These are phyloP conservation scores for Monilinia laxa DNA, from an alignment of 2,329 filamentous ascomycete genomes.

Conservation along the genomic window DNA sequence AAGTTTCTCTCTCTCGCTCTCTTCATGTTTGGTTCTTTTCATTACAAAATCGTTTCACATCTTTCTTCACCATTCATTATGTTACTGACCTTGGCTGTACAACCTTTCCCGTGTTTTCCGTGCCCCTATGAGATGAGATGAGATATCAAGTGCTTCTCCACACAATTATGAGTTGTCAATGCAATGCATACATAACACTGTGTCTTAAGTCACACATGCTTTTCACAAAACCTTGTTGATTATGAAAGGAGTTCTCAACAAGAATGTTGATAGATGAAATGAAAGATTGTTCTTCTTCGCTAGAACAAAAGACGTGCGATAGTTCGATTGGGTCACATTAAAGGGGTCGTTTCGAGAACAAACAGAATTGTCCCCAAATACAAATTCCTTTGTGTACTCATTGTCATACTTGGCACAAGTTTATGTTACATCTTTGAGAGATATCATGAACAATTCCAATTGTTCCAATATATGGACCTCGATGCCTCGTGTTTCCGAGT, in stretches of 20 bases:
- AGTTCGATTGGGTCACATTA: background rate
- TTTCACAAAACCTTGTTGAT: background rate
- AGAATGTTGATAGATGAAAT: background rate
- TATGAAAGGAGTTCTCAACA: background rate
- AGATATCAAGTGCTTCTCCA: constrained; percentile 19
- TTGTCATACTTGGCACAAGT: background rate
- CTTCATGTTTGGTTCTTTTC: background rate
- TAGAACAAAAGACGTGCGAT: background rate
- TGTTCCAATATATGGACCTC: background rate
- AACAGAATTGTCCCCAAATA: background rate
- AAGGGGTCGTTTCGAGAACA: background rate
- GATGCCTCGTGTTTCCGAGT: background rate
- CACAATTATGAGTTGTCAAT: constrained; percentile 18
- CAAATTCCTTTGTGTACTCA: background rate
- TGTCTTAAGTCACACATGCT: background rate
- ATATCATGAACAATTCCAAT: background rate
- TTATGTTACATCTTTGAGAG: background rate
- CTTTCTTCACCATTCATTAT: background rate
- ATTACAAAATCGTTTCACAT: background rate
- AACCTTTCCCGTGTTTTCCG: constrained; percentile 5
- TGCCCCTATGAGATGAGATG: background rate
- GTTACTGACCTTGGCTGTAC: background rate
- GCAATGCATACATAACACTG: constrained; percentile 16
- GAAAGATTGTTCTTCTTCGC: background rate
- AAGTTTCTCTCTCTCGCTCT: background rate